phyloP scores from a whole-genome alignment of 2,329 filamentous ascomycete species.

The Orbilia ellipsospora region DNA sequence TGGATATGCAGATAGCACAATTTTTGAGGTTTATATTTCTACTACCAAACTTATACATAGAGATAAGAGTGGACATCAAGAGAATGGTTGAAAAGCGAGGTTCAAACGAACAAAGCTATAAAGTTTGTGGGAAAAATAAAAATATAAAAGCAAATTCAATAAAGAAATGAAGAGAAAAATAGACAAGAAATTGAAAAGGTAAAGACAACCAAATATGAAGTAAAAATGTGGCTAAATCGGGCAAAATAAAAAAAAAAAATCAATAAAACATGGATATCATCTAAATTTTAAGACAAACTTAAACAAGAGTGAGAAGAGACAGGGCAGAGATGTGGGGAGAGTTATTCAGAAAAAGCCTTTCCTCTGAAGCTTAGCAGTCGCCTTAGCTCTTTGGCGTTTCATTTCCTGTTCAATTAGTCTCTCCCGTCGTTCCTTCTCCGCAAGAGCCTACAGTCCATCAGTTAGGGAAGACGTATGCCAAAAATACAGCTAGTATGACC shows the following conservation, averaged over 20 bases:
- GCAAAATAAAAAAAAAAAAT: conserved; percentile 8
- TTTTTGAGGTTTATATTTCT: too few species aligned
- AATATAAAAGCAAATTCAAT: background rate
- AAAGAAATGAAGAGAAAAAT: background rate
- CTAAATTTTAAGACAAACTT: conserved; percentile 11
- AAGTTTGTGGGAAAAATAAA: background rate
- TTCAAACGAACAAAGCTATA: background rate
- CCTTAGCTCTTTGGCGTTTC: conserved; percentile 37
- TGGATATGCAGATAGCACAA: too few species aligned
- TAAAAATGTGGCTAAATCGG: conserved; percentile 31
- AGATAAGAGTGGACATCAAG: conserved; percentile 5
- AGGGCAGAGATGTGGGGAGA: background rate
- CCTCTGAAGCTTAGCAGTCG: conserved; percentile 43
- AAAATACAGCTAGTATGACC: background rate
- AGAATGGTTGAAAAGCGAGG: background rate
- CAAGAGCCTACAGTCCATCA: conserved; percentile 22
- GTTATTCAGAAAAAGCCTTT: conserved; percentile 44
- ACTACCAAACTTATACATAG: too few species aligned
- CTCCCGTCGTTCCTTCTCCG: conserved; percentile 29
- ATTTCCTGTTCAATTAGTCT: conserved; percentile 38
- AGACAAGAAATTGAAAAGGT: background rate
- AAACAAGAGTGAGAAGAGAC: background rate
- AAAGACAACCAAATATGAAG: background rate
- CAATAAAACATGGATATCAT: conserved; percentile 39
- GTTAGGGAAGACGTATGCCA: conserved; percentile 17